These are phyloP conservation scores for Pueraria montana DNA, from an alignment of 306 rosid genomes.

Conservation along the genomic window DNA sequence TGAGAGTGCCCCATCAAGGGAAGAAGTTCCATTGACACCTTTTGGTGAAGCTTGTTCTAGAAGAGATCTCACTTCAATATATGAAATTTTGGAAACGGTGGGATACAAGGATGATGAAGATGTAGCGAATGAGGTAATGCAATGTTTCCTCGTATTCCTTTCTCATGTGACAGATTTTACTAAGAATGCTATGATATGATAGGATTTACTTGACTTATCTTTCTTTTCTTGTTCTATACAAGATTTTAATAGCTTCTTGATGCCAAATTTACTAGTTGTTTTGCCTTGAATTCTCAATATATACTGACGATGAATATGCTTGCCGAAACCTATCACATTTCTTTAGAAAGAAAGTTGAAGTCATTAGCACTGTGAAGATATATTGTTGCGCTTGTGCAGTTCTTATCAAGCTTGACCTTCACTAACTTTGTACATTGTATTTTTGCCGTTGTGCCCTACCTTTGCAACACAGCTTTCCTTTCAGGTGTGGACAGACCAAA, in stretches of 20 bases:
- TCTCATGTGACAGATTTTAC: conserved; percentile 8
- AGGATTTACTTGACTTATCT: conserved; percentile 23
- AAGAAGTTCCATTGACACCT: conserved; percentile 64
- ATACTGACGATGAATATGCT: not conserved
- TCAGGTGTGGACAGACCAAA: conserved; percentile 88
- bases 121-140: conserved; percentile 84
- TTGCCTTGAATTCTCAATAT: conserved; percentile 31
- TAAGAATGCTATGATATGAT: conserved; percentile 36
- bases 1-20: conserved; percentile 57
- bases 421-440: not conserved
- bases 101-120: conserved; percentile 93
- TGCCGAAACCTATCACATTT: conserved; percentile 12
- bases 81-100: conserved; percentile 75
- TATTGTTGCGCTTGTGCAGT: conserved; percentile 14
- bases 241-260: not conserved
- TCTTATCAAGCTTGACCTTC: conserved; percentile 31
- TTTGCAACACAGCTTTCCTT: conserved; percentile 76
- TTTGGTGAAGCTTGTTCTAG: conserved; percentile 85
- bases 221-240: not conserved
- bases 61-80: conserved; percentile 84
- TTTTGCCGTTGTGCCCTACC: not conserved
- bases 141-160: conserved; percentile 13
- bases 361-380: not conserved
- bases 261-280: conserved; percentile 10
- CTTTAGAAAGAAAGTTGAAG: not conserved